These are phyloP conservation scores for Ascochyta fabae DNA, from an alignment of 2,329 filamentous ascomycete species.

Conservation along the genomic window DNA sequence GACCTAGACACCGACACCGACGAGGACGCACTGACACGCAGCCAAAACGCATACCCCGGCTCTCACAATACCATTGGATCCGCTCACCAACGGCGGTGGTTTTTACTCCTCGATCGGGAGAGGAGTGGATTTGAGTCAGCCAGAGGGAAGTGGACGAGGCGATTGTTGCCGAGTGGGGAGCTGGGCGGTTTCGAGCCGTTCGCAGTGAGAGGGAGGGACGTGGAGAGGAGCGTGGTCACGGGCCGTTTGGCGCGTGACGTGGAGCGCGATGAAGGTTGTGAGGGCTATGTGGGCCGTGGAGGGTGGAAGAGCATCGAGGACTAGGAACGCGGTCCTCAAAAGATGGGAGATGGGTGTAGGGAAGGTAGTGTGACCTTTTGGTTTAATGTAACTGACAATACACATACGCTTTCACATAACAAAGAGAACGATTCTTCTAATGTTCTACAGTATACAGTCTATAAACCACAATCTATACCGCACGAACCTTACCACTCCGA, in stretches of 20 bases:
- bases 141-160: slow-evolving; percentile 11
- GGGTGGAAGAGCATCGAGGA: slow-evolving; percentile 66
- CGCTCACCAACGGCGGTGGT: slow-evolving; percentile 72
- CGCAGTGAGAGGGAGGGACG: slow-evolving; percentile 64
- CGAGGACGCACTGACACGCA: slow-evolving; percentile 53
- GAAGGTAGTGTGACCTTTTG: no score
- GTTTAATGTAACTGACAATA: neutral
- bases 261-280: slow-evolving; percentile 66
- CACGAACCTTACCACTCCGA: neutral
- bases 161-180: neutral
- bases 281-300: slow-evolving; percentile 62
- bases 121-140: slow-evolving; percentile 61
- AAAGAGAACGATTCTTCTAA: neutral
- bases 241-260: slow-evolving; percentile 66
- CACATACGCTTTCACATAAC: neutral
- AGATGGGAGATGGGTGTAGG: no score
- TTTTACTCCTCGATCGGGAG: slow-evolving; percentile 65
- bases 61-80: slow-evolving; percentile 70
- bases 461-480: neutral
- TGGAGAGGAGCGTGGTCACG: slow-evolving; percentile 71
- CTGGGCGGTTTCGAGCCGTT: slow-evolving; percentile 62
- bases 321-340: neutral
- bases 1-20: slow-evolving; percentile 53
- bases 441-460: neutral
- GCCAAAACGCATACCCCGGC: slow-evolving; percentile 70